phyloP scores from a whole-genome alignment of 2,329 filamentous ascomycete species.

The Orbilia javanica region DNA sequence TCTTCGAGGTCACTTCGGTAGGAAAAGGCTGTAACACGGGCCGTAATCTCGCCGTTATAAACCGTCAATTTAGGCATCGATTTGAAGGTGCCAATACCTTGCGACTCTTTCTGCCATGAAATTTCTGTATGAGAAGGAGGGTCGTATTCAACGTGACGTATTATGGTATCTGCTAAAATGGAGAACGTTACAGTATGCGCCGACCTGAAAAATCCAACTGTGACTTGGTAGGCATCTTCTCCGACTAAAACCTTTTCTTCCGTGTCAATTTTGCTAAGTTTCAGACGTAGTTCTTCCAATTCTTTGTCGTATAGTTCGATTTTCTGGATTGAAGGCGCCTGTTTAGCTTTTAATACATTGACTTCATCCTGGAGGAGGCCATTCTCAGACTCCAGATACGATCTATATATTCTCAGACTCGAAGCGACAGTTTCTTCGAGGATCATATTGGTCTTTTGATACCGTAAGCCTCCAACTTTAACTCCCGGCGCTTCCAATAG shows the following conservation, averaged over 20 bases:
- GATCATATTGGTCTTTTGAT: conserved; percentile 2
- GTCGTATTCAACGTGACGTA: not conserved
- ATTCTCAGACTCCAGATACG: not conserved
- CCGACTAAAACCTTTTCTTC: not conserved
- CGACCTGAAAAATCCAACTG: not conserved
- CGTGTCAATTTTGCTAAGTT: not conserved
- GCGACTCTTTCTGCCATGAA: not conserved
- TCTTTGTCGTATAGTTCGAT: not conserved
- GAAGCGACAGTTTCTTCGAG: not conserved
- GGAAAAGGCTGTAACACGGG: not conserved
- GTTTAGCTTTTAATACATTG: not conserved
- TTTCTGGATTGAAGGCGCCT: not conserved
- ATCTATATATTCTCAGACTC: not conserved
- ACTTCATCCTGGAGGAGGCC: not conserved
- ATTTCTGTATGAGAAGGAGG: not conserved
- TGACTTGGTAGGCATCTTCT: not conserved
- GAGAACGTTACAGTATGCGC: not conserved
- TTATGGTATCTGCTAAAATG: not conserved
- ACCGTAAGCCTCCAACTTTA: not conserved
- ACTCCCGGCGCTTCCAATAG: not conserved
- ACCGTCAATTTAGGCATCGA: not conserved
- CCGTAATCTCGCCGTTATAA: not conserved
- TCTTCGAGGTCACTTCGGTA: not conserved
- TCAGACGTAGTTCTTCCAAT: not conserved
- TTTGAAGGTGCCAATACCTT: not conserved